Evolutionary conservation across 2,329 filamentous ascomycete genomes (phyloP).

Genomic region (Fusarium nurragi): DNA sequence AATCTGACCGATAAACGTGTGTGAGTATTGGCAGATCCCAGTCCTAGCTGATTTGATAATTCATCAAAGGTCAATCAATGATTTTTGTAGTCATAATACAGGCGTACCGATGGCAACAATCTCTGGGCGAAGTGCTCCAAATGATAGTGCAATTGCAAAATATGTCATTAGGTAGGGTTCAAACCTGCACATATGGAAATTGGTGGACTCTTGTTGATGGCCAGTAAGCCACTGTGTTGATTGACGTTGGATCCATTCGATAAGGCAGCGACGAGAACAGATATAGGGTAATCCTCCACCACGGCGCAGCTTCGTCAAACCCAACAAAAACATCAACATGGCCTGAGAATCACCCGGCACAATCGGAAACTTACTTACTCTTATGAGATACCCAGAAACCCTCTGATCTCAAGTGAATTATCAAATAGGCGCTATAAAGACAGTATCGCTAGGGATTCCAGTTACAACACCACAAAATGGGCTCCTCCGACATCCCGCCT

Average conservation of each 20-base stretch:
- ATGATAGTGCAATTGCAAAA: not conserved
- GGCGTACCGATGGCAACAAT: too few species aligned
- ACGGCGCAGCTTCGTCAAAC: not conserved
- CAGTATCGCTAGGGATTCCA: not conserved
- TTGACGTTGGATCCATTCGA: not conserved
- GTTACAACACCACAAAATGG: constrained; percentile 45
- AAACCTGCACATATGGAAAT: not conserved
- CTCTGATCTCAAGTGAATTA: too few species aligned
- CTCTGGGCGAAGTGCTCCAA: too few species aligned
- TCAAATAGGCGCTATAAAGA: not conserved
- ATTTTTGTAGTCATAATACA: too few species aligned
- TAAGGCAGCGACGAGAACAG: not conserved
- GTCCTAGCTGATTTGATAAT: too few species aligned
- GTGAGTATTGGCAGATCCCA: too few species aligned
- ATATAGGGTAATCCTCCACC: constrained; percentile 8
- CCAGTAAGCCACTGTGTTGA: not conserved
- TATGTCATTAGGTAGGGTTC: not conserved
- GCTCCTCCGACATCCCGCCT: constrained; percentile 52
- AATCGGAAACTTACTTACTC: not conserved
- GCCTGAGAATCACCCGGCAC: not conserved
- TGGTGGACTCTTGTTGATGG: not conserved
- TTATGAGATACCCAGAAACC: not conserved
- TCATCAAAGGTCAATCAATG: too few species aligned
- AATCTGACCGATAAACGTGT: too few species aligned
- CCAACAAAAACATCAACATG: constrained; percentile 4